These are phyloP conservation scores for Entomortierella parvispora DNA, from an alignment of 192 early-diverging fungal genomes.

Conservation along the genomic window DNA sequence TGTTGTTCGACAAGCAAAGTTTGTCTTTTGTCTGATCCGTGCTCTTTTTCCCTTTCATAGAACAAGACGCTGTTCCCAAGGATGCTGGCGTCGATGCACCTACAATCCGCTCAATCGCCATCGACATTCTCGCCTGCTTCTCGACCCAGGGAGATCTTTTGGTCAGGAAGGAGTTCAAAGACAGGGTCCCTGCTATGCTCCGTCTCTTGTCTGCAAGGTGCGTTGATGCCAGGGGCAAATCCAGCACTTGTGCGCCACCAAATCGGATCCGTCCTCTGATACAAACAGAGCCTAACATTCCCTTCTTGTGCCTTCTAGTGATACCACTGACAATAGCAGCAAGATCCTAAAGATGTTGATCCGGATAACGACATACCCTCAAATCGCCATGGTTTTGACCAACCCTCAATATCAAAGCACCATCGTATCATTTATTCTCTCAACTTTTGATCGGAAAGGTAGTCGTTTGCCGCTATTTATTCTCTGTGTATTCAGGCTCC, in stretches of 20 bases:
- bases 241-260: no score
- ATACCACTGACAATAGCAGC: constrained; percentile 24
- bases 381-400: constrained; percentile 34
- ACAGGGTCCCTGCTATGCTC: constrained; percentile 35
- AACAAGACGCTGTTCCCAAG: constrained; percentile 17
- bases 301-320: constrained; percentile 13
- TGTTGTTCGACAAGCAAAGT: background rate
- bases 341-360: constrained; percentile 42
- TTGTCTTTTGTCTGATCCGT: no score
- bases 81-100: constrained; percentile 31
- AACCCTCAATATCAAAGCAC: constrained; percentile 28
- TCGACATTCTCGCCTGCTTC: constrained; percentile 45
- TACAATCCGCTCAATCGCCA: constrained; percentile 23
- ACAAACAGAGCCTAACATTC: no score
- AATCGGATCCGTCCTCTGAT: no score
- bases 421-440: constrained; percentile 24
- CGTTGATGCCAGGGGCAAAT: no score
- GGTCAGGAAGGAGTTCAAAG: constrained; percentile 40
- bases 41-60: no score
- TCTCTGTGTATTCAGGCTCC: no score
- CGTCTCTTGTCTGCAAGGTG: constrained; percentile 31
- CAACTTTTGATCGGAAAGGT: constrained; percentile 25
- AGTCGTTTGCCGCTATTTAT: background rate
- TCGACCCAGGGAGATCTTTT: constrained; percentile 32
- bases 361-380: constrained; percentile 35